Conservation (phyloP, 2,329 filamentous ascomycete genomes). For the Ascochyta viciae-villosae region DNA sequence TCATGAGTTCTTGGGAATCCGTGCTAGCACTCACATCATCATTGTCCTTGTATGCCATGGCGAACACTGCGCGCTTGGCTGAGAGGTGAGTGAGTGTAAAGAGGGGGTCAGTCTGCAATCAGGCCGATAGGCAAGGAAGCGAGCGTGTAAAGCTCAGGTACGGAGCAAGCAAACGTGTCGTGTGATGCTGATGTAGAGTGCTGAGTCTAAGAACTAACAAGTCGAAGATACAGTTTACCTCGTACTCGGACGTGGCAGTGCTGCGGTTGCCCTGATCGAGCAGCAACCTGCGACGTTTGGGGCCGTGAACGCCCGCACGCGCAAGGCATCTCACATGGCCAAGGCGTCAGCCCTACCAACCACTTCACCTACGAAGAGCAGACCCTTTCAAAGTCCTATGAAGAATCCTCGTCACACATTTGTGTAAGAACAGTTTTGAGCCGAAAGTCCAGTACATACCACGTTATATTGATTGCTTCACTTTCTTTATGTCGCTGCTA, state of each 20-base stretch:
- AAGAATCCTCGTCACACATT: no score
- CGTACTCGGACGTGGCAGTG: constrained; percentile 8
- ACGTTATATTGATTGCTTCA: no score
- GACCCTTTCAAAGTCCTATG: no score
- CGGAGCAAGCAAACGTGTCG: neutral
- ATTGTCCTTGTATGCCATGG: constrained; percentile 15
- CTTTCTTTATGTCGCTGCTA: no score
- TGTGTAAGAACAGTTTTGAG: no score
- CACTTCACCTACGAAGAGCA: neutral
- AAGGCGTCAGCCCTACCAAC: constrained; percentile 1
- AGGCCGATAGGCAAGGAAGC: neutral
- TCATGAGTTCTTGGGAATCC: neutral
- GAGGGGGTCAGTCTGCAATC: constrained; percentile 11
- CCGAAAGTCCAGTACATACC: no score
- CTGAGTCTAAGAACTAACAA: neutral
- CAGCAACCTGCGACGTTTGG: constrained; percentile 4
- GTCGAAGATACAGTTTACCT: neutral
- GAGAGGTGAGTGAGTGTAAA: neutral
- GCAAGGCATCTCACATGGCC: constrained; percentile 8
- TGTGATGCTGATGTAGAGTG: neutral
- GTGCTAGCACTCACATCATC: constrained; percentile 9
- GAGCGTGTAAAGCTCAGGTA: neutral
- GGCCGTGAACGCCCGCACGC: neutral
- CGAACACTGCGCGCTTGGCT: neutral
- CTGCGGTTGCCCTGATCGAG: neutral